Base-by-base conservation (phyloP, 2,329 filamentous ascomycete species). In the Sporothrix mexicana region DNA sequence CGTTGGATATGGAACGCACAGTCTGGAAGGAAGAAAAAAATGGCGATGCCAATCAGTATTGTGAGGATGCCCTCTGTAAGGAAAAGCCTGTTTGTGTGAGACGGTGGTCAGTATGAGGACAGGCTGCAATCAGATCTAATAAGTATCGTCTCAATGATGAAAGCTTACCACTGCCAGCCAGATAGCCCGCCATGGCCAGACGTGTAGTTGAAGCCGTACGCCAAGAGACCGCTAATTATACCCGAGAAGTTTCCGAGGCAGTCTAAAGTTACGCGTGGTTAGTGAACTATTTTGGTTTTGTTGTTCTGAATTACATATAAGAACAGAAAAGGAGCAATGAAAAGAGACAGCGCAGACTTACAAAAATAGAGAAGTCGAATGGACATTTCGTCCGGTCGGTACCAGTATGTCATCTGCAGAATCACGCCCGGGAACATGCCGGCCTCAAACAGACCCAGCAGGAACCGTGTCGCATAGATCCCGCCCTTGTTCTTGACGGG, bases 381-480 rank as follows among this genome's bases (percentile, higher is more conserved):
- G 15, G 82, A 81, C 80, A 85, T 83, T 73, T 85, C 84, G 70
- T 86, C 84, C 0, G 83, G 82, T 4, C 84, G 78, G 73, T 85
- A 85, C 83, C 84, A 86, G 73, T 84, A 85, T 1, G 80, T 82
- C 78, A 85, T 80, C 73, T 85, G 83, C 5, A 84, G 15, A 3
- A 74, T 66, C 15, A 93, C 88, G 1, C 90, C 91, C 0, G 89
- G 90, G 73, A 90, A 92, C 0, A 93, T 80, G 1, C 91, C 91
- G 1, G 90, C 87, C 79, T 93, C 91, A 1, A 85, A 87, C n/a
- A 92, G 78, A 3, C 91, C 91, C 0, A 93, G 82, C 59, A 87
- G 85, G 74, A 93, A 85, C 47, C 87, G 85, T 5, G 86, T 81
- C 1, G 82, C 77, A 1, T 88, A 79, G 2, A 88, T 80, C 0